Evolutionary conservation across 306 rosid genomes (phyloP).

Genomic region (Lotus japonicus): DNA sequence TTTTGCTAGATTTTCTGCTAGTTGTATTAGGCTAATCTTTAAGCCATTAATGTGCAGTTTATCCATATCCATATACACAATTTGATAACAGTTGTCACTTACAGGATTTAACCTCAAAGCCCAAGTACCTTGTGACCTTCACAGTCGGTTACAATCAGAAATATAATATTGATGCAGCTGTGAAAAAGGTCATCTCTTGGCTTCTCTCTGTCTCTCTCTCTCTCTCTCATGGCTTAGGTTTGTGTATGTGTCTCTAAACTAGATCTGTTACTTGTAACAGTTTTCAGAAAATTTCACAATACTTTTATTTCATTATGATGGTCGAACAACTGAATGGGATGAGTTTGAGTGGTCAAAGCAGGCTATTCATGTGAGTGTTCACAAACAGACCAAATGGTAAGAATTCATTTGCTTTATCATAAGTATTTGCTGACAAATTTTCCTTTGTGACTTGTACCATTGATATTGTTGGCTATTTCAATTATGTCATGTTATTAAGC

Average conservation of each 20-base stretch:
- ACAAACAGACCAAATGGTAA: slow-evolving; percentile 92
- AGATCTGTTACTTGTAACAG: slow-evolving; percentile 46
- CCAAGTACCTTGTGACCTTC: slow-evolving; percentile 88
- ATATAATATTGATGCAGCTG: slow-evolving; percentile 73
- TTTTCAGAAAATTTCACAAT: slow-evolving; percentile 83
- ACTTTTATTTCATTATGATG: slow-evolving; percentile 96
- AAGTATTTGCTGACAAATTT: neutral
- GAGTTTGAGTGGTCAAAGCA: slow-evolving; percentile 88
- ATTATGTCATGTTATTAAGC: slow-evolving; percentile 15
- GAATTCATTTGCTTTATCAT: slow-evolving; percentile 1
- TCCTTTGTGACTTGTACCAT: neutral
- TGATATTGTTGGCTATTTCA: slow-evolving; percentile 10
- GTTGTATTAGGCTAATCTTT: slow-evolving; percentile 2
- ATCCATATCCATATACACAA: slow-evolving; percentile 5
- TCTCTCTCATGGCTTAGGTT: neutral
- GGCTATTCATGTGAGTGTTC: slow-evolving; percentile 91
- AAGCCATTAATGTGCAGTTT: too few species aligned
- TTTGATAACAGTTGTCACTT: slow-evolving; percentile 32
- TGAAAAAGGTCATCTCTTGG: slow-evolving; percentile 65
- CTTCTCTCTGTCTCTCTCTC: too few species aligned
- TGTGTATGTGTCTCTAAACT: slow-evolving; percentile 23
- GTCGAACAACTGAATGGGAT: slow-evolving; percentile 91
- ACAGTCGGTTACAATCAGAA: slow-evolving; percentile 86
- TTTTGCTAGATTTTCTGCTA: slow-evolving; percentile 18
- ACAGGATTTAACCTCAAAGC: slow-evolving; percentile 86